Conservation (phyloP, 257 asterid species). For the Ocimum tenuiflorum region DNA sequence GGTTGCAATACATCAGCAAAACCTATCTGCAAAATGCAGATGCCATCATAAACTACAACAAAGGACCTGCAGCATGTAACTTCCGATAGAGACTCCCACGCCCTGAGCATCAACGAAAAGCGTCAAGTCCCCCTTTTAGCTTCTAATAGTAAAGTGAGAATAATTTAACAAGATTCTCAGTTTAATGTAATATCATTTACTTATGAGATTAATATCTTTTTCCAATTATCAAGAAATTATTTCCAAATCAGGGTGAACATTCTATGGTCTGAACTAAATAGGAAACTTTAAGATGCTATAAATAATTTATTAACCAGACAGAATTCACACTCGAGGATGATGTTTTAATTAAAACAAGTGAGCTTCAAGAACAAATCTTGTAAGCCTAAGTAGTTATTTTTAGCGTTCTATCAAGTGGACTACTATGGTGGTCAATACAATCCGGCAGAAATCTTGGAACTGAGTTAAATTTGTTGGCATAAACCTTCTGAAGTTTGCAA, state of each 20-base stretch:
- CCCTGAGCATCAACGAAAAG: conserved; percentile 44
- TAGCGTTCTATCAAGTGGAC: not conserved
- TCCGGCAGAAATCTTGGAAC: not conserved
- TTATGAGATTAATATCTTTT: not conserved
- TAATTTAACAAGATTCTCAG: conserved; percentile 1
- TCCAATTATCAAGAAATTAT: not conserved
- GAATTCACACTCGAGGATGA: not conserved
- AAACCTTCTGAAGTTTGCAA: not conserved
- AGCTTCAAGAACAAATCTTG: not conserved
- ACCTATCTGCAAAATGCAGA: conserved; percentile 76
- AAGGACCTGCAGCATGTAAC: conserved; percentile 85
- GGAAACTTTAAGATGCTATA: not conserved
- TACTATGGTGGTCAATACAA: not conserved
- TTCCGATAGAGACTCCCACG: conserved; percentile 79
- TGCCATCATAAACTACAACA: conserved; percentile 61
- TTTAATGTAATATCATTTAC: not conserved
- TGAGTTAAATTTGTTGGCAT: not conserved
- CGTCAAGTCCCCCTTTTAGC: not conserved
- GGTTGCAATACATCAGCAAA: conserved; percentile 44
- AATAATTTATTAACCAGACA: not conserved
- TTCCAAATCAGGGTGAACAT: not conserved
- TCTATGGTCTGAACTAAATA: not conserved
- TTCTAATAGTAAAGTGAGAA: not conserved
- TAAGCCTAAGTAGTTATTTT: not conserved
- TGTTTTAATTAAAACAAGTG: not conserved